Base-by-base conservation (phyloP, 768 basidiomycete species). In the Hypholoma sublateritium region DNA sequence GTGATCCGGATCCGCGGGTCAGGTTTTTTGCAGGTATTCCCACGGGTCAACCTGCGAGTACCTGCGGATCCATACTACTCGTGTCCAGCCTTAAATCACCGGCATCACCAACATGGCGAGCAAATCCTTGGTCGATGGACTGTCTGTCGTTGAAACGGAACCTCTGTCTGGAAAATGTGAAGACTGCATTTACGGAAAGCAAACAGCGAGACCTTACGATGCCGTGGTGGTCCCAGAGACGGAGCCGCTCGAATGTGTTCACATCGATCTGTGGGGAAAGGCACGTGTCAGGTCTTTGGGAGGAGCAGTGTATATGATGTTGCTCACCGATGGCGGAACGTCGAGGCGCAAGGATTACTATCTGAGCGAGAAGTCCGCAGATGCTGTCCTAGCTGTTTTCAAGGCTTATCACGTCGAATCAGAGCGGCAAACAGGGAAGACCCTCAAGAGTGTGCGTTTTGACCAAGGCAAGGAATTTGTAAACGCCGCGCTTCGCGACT, bases 261-360 rank as follows among this genome's bases (percentile, higher is more conserved):
- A 68, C 21, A 62, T 64, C 16, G 66, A 73, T 45, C 34, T 73
- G 0, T 72, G 60, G 62, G 65, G 67, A 67, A 50, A 62, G 0
- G 50, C 59, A 0, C 50, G 42, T 11, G 43, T 45, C 16, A 22
- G n/a, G 5, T 69, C 62, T 0, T 43, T 54, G 0, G 64, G 67
- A 2, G 66, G 67, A 0, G 53, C 56, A 2, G 9, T 17, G 0
- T 71, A 74, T 32, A 65, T 72, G 58, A 64, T 75, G 52, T 21
- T 65, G 0, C 50, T 67, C 0, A 60, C 60, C 0, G 69, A 74
- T 47, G 63, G 67, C 0, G 57, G 56, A 1, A 61, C 66, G 0
- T 62, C 59, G 0, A 32, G 57, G 47, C 22, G 46, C 2, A 55
- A 53, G 0, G 62, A 56, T 0, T 53, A 55, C 6, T 74, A 69